Evolutionary conservation across 2,329 filamentous ascomycete species (phyloP).

Genomic region (Colletotrichum sp.): DNA sequence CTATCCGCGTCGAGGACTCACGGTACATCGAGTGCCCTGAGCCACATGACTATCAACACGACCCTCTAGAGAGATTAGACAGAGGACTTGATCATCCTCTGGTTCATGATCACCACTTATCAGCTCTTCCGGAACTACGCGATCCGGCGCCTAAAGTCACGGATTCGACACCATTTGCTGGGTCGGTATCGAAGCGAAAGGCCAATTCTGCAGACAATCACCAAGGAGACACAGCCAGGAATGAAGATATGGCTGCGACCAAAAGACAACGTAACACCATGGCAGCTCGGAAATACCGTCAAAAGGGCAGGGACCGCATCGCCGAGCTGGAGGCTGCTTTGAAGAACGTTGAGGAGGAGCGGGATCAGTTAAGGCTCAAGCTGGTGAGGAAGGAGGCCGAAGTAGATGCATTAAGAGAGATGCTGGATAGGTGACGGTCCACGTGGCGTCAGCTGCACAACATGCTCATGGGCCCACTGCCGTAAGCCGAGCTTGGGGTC

Average conservation of each 20-base stretch:
- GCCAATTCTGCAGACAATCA: not conserved
- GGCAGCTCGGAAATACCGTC: conserved; percentile 66
- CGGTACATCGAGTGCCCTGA: not conserved
- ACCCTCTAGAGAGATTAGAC: not conserved
- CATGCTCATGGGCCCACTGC: not conserved
- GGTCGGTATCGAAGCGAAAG: not conserved
- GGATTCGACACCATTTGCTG: not conserved
- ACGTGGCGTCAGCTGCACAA: not conserved
- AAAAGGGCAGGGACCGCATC: conserved; percentile 67
- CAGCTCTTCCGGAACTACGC: not conserved
- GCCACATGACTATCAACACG: not conserved
- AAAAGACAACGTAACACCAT: conserved; percentile 68
- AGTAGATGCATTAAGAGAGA: conserved; percentile 52
- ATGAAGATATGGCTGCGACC: not conserved
- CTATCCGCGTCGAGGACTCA: not conserved
- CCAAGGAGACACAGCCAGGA: not conserved
- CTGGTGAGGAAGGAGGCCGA: conserved; percentile 65
- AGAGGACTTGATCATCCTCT: not conserved
- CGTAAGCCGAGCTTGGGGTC: not conserved
- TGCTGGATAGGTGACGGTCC: not conserved
- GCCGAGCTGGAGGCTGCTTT: conserved; percentile 59
- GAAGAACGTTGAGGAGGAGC: conserved; percentile 55
- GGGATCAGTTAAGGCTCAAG: conserved; percentile 60
- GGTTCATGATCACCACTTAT: not conserved
- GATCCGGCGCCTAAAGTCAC: not conserved